Percentiles rank a stretch among this genome's conserved stretches.
Evolutionary conservation across 2,329 filamentous ascomycete species (phyloP).

Genomic region (Colletotrichum sp.): DNA sequence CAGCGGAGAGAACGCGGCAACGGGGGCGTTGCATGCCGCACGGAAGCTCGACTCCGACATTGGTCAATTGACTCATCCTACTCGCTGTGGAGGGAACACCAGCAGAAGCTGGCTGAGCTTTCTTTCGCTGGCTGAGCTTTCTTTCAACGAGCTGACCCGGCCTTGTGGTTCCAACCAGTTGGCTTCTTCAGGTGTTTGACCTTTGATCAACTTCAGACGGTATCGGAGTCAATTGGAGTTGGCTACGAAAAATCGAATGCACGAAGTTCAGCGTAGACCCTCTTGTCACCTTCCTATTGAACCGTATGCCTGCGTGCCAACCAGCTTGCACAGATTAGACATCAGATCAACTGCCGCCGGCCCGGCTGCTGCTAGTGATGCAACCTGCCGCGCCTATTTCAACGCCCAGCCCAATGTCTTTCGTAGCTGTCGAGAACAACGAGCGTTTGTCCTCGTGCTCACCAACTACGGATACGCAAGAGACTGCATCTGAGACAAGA

Average conservation of each 20-base stretch:
- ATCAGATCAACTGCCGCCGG: conserved; percentile 5
- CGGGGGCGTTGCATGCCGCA: neutral
- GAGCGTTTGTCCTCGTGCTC: neutral
- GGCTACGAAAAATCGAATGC: neutral
- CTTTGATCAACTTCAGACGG: neutral
- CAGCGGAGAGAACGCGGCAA: neutral
- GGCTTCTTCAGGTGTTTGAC: neutral
- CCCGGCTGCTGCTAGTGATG: neutral
- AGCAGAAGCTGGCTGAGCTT: neutral
- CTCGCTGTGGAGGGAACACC: neutral
- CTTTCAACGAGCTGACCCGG: neutral
- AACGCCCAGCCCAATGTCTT: neutral
- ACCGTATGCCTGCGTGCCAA: neutral
- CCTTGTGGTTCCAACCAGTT: neutral
- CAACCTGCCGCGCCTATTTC: conserved; percentile 1
- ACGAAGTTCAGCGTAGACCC: neutral
- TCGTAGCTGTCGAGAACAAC: too few relatives aligned
- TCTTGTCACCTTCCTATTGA: neutral
- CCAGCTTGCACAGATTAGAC: neutral
- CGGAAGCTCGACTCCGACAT: neutral
- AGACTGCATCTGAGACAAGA: neutral
- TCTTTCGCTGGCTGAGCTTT: neutral
- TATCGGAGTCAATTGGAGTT: neutral
- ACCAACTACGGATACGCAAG: neutral
- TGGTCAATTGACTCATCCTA: neutral